phyloP scores from a whole-genome alignment of 2,329 filamentous ascomycete genomes.

The Aspergillus luchuensis region DNA sequence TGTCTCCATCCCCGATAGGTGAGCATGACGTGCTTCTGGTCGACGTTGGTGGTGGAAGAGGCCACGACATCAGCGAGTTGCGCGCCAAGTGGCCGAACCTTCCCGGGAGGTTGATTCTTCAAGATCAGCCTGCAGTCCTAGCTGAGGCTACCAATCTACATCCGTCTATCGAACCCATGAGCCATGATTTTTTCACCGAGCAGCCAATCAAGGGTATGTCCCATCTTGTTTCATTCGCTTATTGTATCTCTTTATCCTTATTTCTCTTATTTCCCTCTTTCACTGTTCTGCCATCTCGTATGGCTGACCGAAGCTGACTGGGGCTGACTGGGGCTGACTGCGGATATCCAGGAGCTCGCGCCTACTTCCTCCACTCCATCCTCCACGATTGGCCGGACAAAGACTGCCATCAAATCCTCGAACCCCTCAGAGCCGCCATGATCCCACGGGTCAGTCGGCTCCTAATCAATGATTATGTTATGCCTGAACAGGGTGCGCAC shows the following conservation, averaged over 20 bases:
- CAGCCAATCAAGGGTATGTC: slow-evolving; percentile 48
- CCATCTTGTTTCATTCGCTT: too few species aligned
- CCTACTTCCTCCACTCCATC: slow-evolving; percentile 15
- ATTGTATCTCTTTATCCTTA: too few species aligned
- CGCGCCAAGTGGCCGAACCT: neutral
- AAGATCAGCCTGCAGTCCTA: slow-evolving; percentile 50
- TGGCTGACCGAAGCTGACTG: too few species aligned
- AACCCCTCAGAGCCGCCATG: slow-evolving; percentile 35
- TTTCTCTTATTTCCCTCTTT: too few species aligned
- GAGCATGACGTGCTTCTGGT: slow-evolving; percentile 35
- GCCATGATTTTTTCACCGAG: slow-evolving; percentile 50
- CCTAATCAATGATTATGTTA: slow-evolving; percentile 47
- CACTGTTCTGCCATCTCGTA: too few species aligned
- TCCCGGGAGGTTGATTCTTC: slow-evolving; percentile 50
- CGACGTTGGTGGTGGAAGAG: slow-evolving; percentile 47
- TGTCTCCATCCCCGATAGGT: neutral
- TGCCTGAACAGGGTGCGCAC: slow-evolving; percentile 40
- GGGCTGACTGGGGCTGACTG: too few species aligned
- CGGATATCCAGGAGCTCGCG: slow-evolving; percentile 32
- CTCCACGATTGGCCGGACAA: slow-evolving; percentile 36
- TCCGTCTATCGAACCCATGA: slow-evolving; percentile 34
- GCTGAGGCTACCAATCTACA: slow-evolving; percentile 17
- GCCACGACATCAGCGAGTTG: slow-evolving; percentile 35
- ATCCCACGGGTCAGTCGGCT: slow-evolving; percentile 43
- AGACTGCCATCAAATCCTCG: slow-evolving; percentile 33